These are phyloP conservation scores for Kazachstania bromeliacearum DNA, from an alignment of 805 yeast species.

Conservation along the genomic window DNA sequence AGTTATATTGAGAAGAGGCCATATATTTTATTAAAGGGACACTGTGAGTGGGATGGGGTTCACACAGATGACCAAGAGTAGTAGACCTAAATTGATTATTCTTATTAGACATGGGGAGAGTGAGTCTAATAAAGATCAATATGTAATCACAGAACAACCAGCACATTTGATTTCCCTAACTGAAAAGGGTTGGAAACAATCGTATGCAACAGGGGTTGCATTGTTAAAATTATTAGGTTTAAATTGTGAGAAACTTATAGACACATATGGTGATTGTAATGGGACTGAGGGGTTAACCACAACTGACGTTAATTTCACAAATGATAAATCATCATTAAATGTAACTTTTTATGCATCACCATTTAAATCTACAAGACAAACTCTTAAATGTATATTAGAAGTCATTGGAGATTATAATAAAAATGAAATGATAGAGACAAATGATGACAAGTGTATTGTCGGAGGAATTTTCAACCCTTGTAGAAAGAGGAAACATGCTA, in stretches of 20 bases:
- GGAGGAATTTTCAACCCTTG: conserved; percentile 1
- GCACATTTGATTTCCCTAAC: conserved; percentile 76
- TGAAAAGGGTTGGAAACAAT: conserved; percentile 54
- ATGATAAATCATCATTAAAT: conserved; percentile 37
- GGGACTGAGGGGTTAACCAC: conserved; percentile 10
- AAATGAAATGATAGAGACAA: neutral
- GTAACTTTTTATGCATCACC: conserved; percentile 79
- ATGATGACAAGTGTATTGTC: neutral
- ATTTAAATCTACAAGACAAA: conserved; percentile 72
- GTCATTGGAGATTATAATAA: conserved; percentile 34
- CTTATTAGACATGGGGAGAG: conserved; percentile 87
- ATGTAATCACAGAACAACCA: conserved; percentile 64
- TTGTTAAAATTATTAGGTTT: conserved; percentile 25
- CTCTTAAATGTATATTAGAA: conserved; percentile 57
- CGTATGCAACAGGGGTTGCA: conserved; percentile 45
- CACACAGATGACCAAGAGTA: neutral
- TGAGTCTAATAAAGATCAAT: conserved; percentile 76
- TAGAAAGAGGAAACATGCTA: conserved; percentile 8
- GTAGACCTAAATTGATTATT: conserved; percentile 47
- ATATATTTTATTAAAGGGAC: too few relatives aligned
- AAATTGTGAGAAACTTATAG: too few relatives aligned
- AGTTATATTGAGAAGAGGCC: too few relatives aligned
- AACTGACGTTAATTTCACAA: conserved; percentile 10
- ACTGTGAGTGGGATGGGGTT: too few relatives aligned
- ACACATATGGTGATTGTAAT: too few relatives aligned